Evolutionary conservation across 805 yeast genomes (phyloP), one percentile per base, ranked within the genome.

Genomic region (Lipomyces japonicus): DNA sequence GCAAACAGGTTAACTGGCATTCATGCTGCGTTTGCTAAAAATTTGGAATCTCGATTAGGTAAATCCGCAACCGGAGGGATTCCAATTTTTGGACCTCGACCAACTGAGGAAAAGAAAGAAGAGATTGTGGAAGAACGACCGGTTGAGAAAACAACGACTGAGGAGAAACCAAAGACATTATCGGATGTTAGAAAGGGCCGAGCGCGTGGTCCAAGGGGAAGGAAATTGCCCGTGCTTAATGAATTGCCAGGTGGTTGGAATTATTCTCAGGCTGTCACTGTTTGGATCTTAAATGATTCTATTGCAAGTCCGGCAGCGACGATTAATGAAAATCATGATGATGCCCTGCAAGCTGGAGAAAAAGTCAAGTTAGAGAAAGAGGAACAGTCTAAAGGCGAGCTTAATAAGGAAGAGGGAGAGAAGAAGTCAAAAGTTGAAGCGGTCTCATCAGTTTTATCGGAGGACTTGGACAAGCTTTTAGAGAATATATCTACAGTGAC

Each of bases 151-250:
- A 19, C 16, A 1, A 26, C 16, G 10, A 3, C 36, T n/a, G 28
- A 30, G 59, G 46, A 45, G 42, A 45, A 45, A 48, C 21, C 18
- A 45, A 50, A 4, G 65, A 53, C 3, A 38, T 54, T 63, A 4
- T 53, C 50, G 5, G 79, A 77, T 61, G 65, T 65, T 3, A 65
- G 77, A 62, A 70, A 69, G 43, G 70, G 78, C 26, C 75, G 91
- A 61, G 82, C 81, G 0, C 81, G 71, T 58, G 93, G 91, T 0
- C 95, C 95, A 39, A 73, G 79, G 54, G 90, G 90, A 0, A 77
- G 86, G 53, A 80, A 78, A 60, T 67, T 84, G 46, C 93, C 93
- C n/a, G 12, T 28, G 7, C 10, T 28, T 12, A 28, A 28, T 7
- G 64, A 60, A 39, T 65, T 67, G 39, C 60, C 60, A 28, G 59